A percentile compares a stretch with the other conserved stretches of the same genome.
phyloP scores from a whole-genome alignment of 2,329 filamentous ascomycete genomes.

The Fusarium nygamai region DNA sequence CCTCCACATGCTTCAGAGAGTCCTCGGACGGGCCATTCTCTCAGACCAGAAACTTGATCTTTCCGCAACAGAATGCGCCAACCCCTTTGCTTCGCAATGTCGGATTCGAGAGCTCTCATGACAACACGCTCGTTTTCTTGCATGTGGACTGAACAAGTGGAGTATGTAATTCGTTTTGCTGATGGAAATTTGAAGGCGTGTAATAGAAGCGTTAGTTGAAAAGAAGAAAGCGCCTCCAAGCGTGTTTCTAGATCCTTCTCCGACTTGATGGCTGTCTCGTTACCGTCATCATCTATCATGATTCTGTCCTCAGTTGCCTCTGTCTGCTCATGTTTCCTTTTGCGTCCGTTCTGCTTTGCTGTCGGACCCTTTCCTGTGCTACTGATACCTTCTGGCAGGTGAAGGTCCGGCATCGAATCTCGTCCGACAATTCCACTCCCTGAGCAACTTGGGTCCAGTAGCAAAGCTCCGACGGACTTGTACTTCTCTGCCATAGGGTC shows the following conservation, averaged over 20 bases:
- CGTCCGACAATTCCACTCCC: conserved; percentile 94
- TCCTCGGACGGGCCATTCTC: conserved; percentile 76
- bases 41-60: conserved; percentile 80
- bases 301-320: conserved; percentile 48
- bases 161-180: conserved; percentile 84
- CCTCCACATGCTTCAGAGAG: conserved; percentile 59
- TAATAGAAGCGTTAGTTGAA: conserved; percentile 83
- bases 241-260: conserved; percentile 70
- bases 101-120: conserved; percentile 72
- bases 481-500: conserved; percentile 72
- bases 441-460: conserved; percentile 94
- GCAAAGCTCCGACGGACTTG: conserved; percentile 77
- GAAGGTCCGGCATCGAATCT: conserved; percentile 77
- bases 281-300: conserved; percentile 67
- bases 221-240: conserved; percentile 77
- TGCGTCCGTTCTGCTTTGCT: conserved; percentile 48
- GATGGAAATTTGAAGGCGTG: conserved; percentile 86
- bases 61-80: conserved; percentile 81
- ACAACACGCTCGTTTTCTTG: conserved; percentile 93
- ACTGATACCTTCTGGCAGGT: conserved; percentile 59
- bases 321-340: conserved; percentile 57
- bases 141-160: conserved; percentile 88
- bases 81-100: conserved; percentile 70
- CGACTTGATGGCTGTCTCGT: conserved; percentile 61
- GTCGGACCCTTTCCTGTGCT: conserved; percentile 24